Percentiles rank a stretch among this genome's conserved stretches.
These are phyloP conservation scores for Salvia miltiorrhiza DNA, from an alignment of 257 asterid genomes.

Conservation along the genomic window DNA sequence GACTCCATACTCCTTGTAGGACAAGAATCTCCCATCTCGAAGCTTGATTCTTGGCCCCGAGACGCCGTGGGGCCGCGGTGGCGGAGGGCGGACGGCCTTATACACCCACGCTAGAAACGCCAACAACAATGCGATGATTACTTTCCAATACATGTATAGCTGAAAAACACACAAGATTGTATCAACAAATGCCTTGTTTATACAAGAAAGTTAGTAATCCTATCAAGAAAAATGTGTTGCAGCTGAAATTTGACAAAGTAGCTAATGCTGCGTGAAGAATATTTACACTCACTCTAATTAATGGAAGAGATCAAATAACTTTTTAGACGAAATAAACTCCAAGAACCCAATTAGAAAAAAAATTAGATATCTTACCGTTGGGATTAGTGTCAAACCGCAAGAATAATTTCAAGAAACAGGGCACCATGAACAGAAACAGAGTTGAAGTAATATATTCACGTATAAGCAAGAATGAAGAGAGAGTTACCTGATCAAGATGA, in stretches of 20 bases:
- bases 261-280: no score
- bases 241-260: no score
- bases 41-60: constrained; percentile 65
- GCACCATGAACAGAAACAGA: not conserved
- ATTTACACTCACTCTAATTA: not conserved
- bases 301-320: not conserved
- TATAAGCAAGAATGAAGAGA: not conserved
- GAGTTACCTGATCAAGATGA: not conserved
- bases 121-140: constrained; percentile 32
- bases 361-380: no score
- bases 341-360: not conserved
- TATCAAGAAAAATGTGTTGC: no score
- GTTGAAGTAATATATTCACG: not conserved
- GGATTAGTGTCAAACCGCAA: no score
- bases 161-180: constrained; percentile 15
- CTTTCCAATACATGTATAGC: constrained; percentile 53
- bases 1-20: constrained; percentile 74
- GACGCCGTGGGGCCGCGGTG: constrained; percentile 41
- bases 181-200: no score
- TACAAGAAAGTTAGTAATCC: no score
- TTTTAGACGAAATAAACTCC: not conserved
- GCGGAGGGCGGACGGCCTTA: constrained; percentile 52
- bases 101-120: constrained; percentile 55
- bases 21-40: constrained; percentile 68
- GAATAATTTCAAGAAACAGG: not conserved